These are phyloP conservation scores for Cutaneotrichosporon spelunceum DNA, from an alignment of 1,284 basidiomycete species.

Conservation along the genomic window DNA sequence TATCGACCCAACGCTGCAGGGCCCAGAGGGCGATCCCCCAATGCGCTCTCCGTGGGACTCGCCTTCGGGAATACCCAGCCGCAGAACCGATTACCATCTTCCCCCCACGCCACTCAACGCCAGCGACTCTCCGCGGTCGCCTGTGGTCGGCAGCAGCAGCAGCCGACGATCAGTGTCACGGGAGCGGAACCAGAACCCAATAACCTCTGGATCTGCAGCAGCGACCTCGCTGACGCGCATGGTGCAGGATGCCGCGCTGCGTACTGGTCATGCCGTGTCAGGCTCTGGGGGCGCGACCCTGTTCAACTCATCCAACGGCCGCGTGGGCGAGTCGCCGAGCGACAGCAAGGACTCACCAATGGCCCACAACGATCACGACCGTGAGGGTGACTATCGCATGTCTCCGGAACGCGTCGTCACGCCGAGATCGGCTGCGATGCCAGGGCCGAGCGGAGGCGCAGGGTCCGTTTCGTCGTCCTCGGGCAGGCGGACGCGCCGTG, in stretches of 20 bases:
- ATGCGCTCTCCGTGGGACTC: conserved; percentile 26
- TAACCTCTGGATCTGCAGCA: conserved; percentile 25
- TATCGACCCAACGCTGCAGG: conserved; percentile 26
- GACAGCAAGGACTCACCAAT: conserved; percentile 26
- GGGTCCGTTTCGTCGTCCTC: conserved; percentile 17
- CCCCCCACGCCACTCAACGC: conserved; percentile 22
- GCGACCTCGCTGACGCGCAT: conserved; percentile 45
- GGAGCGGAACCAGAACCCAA: conserved; percentile 19
- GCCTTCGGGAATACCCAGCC: conserved; percentile 14
- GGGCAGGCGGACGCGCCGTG: conserved; percentile 27
- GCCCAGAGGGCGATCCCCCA: conserved; percentile 26
- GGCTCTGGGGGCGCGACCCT: conserved; percentile 25
- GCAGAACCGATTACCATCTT: conserved; percentile 35
- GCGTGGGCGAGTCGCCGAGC: conserved; percentile 24
- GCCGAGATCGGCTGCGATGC: conserved; percentile 24
- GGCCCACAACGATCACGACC: conserved; percentile 13
- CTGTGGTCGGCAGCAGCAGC: conserved; percentile 18
- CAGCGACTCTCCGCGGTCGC: conserved; percentile 27
- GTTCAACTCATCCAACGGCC: conserved; percentile 23
- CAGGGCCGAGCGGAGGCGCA: conserved; percentile 18
- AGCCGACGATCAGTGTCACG: conserved; percentile 7
- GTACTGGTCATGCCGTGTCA: conserved; percentile 46
- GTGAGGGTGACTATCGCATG: conserved; percentile 12
- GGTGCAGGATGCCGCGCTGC: conserved; percentile 49
- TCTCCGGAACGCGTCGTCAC: conserved; percentile 25